Conservation (phyloP, 768 basidiomycete species). For the Auriscalpium vulgare region DNA sequence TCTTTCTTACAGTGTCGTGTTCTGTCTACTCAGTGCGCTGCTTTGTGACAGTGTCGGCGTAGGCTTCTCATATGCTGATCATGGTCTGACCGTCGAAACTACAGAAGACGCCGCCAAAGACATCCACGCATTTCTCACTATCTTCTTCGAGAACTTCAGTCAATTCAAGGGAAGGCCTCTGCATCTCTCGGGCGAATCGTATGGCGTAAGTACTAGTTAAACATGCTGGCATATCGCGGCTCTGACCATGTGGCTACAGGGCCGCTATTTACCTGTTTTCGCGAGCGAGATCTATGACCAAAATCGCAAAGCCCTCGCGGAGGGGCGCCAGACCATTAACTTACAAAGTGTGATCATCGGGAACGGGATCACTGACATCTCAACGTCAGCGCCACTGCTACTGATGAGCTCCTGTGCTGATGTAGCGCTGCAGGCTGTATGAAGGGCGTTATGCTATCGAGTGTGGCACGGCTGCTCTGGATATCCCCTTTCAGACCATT, state of each 20-base stretch:
- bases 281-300: conserved; percentile 72
- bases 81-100: conserved; percentile 59
- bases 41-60: conserved; percentile 47
- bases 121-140: conserved; percentile 63
- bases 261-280: conserved; percentile 66
- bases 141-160: conserved; percentile 75
- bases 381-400: conserved; percentile 28
- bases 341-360: conserved; percentile 70
- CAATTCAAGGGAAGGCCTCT: conserved; percentile 62
- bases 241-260: conserved; percentile 27
- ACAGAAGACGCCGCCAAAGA: conserved; percentile 79
- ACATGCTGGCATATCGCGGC: not conserved
- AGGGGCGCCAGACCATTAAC: conserved; percentile 49
- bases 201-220: conserved; percentile 43
- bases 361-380: conserved; percentile 55
- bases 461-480: conserved; percentile 43
- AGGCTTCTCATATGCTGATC: conserved; percentile 66
- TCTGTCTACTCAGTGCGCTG: not conserved
- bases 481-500: conserved; percentile 40
- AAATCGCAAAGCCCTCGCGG: conserved; percentile 45
- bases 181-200: conserved; percentile 68
- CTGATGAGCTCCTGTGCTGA: not conserved
- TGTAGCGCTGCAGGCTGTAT: conserved; percentile 24
- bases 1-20: not conserved
- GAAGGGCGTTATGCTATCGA: conserved; percentile 39